Conservation (phyloP, 225 moss, liverwort and hornwort species). For the Marchantia paleacea region DNA sequence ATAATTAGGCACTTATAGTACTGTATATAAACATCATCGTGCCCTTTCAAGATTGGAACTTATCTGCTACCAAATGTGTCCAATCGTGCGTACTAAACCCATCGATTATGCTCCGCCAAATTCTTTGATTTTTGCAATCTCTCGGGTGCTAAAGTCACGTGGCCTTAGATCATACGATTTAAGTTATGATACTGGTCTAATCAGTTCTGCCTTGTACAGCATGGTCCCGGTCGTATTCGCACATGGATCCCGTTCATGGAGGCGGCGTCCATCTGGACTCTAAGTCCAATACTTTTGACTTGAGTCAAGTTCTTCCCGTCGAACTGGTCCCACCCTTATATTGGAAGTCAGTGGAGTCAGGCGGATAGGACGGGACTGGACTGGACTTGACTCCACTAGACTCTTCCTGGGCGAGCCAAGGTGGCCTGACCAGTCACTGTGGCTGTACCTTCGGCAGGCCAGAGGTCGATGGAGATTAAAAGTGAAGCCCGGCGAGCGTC, state of each 20-base stretch:
- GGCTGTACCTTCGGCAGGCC: too few relatives aligned
- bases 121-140: background rate
- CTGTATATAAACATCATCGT: background rate
- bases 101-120: background rate
- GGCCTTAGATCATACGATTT: background rate
- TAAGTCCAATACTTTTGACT: background rate
- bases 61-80: background rate
- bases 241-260: background rate
- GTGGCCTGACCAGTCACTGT: too few relatives aligned
- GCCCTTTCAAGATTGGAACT: background rate
- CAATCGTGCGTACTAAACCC: background rate
- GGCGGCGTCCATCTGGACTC: background rate
- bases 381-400: too few relatives aligned
- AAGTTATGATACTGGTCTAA: background rate
- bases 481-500: background rate
- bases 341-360: too few relatives aligned
- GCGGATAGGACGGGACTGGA: too few relatives aligned
- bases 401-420: too few relatives aligned
- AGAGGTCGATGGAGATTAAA: background rate
- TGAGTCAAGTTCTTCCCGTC: background rate
- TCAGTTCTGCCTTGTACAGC: background rate
- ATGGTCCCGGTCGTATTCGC: background rate
- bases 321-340: background rate
- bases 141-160: background rate
- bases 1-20: slow-evolving; percentile 5